phyloP scores from a whole-genome alignment of 2,329 filamentous ascomycete genomes.

The Elsinoe australis region DNA sequence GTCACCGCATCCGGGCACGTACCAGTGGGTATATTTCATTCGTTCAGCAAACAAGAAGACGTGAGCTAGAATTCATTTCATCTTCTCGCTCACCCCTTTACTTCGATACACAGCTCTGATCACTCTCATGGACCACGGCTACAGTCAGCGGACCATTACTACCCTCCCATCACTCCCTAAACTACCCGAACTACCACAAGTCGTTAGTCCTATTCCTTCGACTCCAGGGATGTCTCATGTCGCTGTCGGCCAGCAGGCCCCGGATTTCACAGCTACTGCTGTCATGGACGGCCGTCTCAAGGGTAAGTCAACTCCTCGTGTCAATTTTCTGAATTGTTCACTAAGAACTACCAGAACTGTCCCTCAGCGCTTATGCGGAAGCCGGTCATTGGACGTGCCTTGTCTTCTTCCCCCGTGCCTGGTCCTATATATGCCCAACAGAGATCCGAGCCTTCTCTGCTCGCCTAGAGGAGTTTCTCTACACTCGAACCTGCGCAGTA shows the following conservation, averaged over 20 bases:
- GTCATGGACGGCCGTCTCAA: constrained; percentile 29
- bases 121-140: not conserved
- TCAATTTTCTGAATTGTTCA: not conserved
- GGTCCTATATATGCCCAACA: constrained; percentile 60
- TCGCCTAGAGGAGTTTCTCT: constrained; percentile 50
- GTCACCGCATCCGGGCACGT: not conserved
- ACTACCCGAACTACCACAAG: not conserved
- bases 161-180: constrained; percentile 1
- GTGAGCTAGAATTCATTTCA: not conserved
- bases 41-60: not conserved
- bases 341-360: constrained; percentile 22
- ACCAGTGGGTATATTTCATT: not conserved
- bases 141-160: constrained; percentile 5
- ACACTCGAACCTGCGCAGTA: constrained; percentile 51
- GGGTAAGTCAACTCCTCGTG: constrained; percentile 19
- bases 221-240: constrained; percentile 17
- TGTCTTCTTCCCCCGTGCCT: constrained; percentile 60
- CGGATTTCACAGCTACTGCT: constrained; percentile 25
- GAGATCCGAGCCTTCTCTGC: constrained; percentile 60
- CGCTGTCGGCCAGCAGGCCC: constrained; percentile 26
- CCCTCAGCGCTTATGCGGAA: constrained; percentile 26
- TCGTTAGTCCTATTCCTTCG: not conserved
- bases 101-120: not conserved
- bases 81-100: not conserved
- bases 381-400: constrained; percentile 53